A percentile compares a stretch with the other conserved stretches of the same genome.
phyloP scores from a whole-genome alignment of 2,329 filamentous ascomycete genomes.

The Lachnellula cervina region DNA sequence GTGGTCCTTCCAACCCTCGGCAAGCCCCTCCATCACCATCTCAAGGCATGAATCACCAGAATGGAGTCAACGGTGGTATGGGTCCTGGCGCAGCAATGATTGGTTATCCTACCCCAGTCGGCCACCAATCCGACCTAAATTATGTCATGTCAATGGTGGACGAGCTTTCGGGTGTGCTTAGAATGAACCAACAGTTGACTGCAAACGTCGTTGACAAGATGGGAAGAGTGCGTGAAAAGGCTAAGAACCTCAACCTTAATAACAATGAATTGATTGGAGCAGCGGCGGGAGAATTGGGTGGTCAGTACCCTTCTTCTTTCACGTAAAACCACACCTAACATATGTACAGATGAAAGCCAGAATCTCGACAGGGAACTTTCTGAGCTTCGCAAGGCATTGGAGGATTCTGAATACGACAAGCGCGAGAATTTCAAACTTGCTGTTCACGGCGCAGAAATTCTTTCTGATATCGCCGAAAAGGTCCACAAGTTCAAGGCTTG shows the following conservation, averaged over 20 bases:
- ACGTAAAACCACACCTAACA: slow-evolving; percentile 7
- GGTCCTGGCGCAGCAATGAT: slow-evolving; percentile 13
- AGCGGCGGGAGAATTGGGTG: slow-evolving; percentile 52
- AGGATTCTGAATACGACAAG: slow-evolving; percentile 55
- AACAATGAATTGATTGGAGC: slow-evolving; percentile 56
- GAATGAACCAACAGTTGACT: slow-evolving; percentile 49
- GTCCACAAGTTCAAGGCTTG: slow-evolving; percentile 63
- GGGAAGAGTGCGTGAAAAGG: slow-evolving; percentile 55
- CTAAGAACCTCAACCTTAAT: slow-evolving; percentile 45
- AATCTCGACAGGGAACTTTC: slow-evolving; percentile 60
- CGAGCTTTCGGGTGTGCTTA: slow-evolving; percentile 44
- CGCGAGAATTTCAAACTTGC: slow-evolving; percentile 55
- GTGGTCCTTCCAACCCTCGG: slow-evolving; percentile 17
- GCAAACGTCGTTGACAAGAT: slow-evolving; percentile 62
- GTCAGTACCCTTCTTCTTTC: slow-evolving; percentile 35
- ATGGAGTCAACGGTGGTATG: slow-evolving; percentile 32
- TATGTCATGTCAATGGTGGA: slow-evolving; percentile 66
- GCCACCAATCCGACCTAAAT: slow-evolving; percentile 63
- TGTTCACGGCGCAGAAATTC: slow-evolving; percentile 50
- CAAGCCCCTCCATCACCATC: slow-evolving; percentile 31
- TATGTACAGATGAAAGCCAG: slow-evolving; percentile 46
- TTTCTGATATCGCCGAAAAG: slow-evolving; percentile 55
- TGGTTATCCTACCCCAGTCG: slow-evolving; percentile 54
- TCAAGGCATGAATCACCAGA: slow-evolving; percentile 26
- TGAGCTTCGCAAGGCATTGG: slow-evolving; percentile 56